phyloP scores from a whole-genome alignment of 2,329 filamentous ascomycete genomes.

The Sporothrix pseudoabietina region DNA sequence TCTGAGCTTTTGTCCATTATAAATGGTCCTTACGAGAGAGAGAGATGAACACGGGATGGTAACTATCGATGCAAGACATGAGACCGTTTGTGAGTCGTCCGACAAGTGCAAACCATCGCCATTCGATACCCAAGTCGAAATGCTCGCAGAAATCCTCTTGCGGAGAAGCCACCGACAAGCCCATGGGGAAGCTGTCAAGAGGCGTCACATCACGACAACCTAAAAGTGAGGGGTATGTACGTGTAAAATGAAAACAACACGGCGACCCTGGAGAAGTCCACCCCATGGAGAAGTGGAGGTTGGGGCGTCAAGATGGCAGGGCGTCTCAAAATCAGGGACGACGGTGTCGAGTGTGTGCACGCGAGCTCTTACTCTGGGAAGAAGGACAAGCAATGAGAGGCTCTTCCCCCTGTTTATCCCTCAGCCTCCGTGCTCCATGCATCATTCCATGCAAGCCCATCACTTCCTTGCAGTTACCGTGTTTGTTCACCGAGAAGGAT shows the following conservation, averaged over 20 bases:
- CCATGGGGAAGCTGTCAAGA: background rate
- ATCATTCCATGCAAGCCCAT: background rate
- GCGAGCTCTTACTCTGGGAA: background rate
- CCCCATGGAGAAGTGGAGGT: background rate
- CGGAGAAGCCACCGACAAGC: background rate
- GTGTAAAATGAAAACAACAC: background rate
- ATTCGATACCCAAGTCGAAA: background rate
- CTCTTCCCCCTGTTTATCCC: background rate
- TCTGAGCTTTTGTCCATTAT: background rate
- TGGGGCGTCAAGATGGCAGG: background rate
- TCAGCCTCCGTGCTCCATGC: background rate
- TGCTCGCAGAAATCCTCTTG: too few relatives aligned
- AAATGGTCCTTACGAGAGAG: background rate
- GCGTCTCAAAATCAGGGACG: too few relatives aligned
- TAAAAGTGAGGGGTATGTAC: background rate
- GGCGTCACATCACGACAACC: too few relatives aligned
- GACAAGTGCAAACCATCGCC: background rate
- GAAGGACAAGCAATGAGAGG: too few relatives aligned
- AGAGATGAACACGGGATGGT: background rate
- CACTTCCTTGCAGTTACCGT: constrained; percentile 4
- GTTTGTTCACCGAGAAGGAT: background rate
- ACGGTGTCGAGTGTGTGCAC: background rate
- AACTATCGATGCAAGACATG: background rate
- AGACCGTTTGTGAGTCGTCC: background rate
- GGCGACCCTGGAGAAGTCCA: background rate